phyloP scores from a whole-genome alignment of 2,329 filamentous ascomycete species.

The Cercospora nicotianae region DNA sequence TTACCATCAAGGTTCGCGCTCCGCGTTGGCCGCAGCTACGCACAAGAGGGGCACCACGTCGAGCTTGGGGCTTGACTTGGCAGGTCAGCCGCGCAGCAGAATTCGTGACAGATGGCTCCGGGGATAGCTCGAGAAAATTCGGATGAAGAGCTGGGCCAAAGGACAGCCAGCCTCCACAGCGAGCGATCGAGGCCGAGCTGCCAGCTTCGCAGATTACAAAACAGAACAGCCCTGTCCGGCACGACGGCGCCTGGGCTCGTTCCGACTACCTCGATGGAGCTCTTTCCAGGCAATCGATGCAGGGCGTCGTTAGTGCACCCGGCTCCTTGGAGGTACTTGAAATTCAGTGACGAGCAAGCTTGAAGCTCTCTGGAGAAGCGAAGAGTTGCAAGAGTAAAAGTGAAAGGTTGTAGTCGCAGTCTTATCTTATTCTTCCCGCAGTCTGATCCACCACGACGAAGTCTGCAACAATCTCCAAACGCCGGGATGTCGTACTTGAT shows the following conservation, averaged over 20 bases:
- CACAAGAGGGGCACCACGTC: neutral
- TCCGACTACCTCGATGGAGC: conserved; percentile 2
- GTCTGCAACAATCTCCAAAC: neutral
- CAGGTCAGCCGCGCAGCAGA: conserved; percentile 1
- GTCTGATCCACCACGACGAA: neutral
- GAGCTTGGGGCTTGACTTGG: neutral
- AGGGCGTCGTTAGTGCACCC: neutral
- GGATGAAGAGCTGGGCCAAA: neutral
- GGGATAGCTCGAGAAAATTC: conserved; percentile 19
- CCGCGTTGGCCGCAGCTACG: neutral
- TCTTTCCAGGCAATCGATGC: neutral
- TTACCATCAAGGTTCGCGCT: neutral
- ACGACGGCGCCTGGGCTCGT: conserved; percentile 1
- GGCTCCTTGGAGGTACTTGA: neutral
- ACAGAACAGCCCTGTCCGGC: neutral
- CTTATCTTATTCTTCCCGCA: conserved; percentile 1
- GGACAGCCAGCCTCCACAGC: neutral
- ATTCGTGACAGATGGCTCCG: conserved; percentile 7
- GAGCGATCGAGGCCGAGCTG: conserved; percentile 7
- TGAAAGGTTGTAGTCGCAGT: conserved; percentile 5
- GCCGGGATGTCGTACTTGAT: conserved; percentile 8
- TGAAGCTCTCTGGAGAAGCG: neutral
- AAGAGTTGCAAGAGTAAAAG: neutral
- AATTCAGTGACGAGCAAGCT: neutral
- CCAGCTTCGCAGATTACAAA: conserved; percentile 4